Evolutionary conservation across 768 basidiomycete species (phyloP).

Genomic region (Mycena sanguinolenta): DNA sequence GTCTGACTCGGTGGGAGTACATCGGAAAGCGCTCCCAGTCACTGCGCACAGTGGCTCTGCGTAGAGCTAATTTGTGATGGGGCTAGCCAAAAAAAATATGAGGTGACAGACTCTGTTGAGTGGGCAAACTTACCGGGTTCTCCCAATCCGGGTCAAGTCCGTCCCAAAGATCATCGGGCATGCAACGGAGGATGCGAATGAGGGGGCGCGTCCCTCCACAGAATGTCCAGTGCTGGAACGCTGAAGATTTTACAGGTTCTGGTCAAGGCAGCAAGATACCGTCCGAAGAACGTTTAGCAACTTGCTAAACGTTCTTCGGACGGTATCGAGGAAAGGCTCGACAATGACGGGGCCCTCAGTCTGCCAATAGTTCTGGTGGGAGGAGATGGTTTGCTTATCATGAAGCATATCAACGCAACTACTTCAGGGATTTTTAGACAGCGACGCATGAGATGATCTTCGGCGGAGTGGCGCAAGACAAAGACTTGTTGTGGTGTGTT

Average conservation of each 20-base stretch:
- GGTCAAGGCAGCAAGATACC: constrained; percentile 29
- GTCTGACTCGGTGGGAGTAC: background rate
- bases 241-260: constrained; percentile 33
- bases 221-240: constrained; percentile 33
- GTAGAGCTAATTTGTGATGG: too few relatives aligned
- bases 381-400: background rate
- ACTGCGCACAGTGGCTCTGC: background rate
- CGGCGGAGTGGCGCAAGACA: too few relatives aligned
- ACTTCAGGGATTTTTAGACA: constrained; percentile 34
- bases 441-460: constrained; percentile 9
- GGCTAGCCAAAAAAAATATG: too few relatives aligned
- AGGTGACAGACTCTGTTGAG: too few relatives aligned
- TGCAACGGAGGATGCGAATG: background rate
- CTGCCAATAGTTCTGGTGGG: background rate
- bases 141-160: too few relatives aligned
- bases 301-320: too few relatives aligned
- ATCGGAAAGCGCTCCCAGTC: constrained; percentile 3
- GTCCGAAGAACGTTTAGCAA: too few relatives aligned
- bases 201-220: constrained; percentile 21
- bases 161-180: constrained; percentile 3
- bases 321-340: too few relatives aligned
- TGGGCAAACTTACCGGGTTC: background rate
- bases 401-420: constrained; percentile 3
- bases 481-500: too few relatives aligned
- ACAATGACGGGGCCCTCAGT: too few relatives aligned